Base-by-base conservation (phyloP, 75 land plant genomes). In the Selaginella moellendorffii region DNA sequence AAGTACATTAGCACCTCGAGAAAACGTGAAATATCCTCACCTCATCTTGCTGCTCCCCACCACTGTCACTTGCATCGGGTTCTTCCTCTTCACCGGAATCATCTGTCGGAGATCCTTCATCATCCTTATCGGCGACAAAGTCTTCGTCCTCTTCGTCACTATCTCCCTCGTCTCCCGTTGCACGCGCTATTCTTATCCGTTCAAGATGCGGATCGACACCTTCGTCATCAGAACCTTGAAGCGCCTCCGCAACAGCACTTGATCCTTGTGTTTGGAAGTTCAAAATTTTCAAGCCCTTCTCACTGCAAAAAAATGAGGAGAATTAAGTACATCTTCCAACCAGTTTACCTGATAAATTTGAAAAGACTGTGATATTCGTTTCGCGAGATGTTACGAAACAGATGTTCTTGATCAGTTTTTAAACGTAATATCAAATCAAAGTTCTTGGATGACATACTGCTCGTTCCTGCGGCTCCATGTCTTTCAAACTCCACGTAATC, bases 81-180 rank as follows among this genome's bases (percentile, higher is more conserved):
- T 68, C 71, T 19, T 68, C 71, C 58, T 82, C 99, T 29, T 75
- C 96, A 24, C 69, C 98, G 51, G 97, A 95, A 72, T 93, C 90
- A 86, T 95, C 99, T 19, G 99, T 82, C 10, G 99, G 91, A 27
- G 99, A 95, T 2, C 96, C 99, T 31, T 69, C 87, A 80, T 95
- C 99, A 76, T 95, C 99, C 60, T 84, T 83, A 23, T 95, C 99
- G 46, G 69, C 78, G 58, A 95, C 96, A 76, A 95, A 95, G 66
- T 95, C 99, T 73, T 85, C 90, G 76, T 95, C 99, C 97, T 90
- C 46, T 36, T 36, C 46, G 46, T 36, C 46, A 14, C 46, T 36
- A 36, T 36, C 46, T 36, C 46, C 46, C 5, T 36, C 46, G 14
- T 14, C 46, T 14, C 46, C 46, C 14, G 46, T 36, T 5, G 14